phyloP scores from a whole-genome alignment of 805 yeast genomes.

The Lipomyces sp. region DNA sequence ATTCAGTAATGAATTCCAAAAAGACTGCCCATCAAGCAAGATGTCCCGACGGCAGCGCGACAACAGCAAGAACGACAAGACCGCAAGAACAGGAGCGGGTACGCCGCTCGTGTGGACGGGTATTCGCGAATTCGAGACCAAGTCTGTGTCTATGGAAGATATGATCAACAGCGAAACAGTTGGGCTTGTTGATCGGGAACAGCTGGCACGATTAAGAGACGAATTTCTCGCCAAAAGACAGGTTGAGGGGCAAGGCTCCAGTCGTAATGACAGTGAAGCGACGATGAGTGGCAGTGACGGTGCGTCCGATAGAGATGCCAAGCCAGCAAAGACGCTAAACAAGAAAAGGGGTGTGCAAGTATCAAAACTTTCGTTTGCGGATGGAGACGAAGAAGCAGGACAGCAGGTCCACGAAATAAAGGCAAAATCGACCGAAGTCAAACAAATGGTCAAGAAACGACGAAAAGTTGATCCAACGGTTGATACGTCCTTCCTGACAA shows the following conservation, averaged over 20 bases:
- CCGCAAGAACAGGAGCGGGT: neutral
- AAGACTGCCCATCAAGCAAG: neutral
- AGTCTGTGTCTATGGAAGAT: slow-evolving; percentile 20
- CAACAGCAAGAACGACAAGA: slow-evolving; percentile 18
- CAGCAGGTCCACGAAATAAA: slow-evolving; percentile 14
- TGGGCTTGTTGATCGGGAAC: slow-evolving; percentile 23
- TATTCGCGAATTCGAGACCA: slow-evolving; percentile 18
- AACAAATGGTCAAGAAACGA: slow-evolving; percentile 16
- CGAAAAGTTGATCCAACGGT: slow-evolving; percentile 36
- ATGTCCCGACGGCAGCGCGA: neutral
- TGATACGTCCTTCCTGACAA: slow-evolving; percentile 38
- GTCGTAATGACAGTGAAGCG: neutral
- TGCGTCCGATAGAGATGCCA: slow-evolving; percentile 1
- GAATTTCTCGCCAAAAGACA: slow-evolving; percentile 11
- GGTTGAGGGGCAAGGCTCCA: neutral
- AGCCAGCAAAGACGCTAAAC: slow-evolving; percentile 6
- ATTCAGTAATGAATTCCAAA: neutral
- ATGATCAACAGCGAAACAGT: slow-evolving; percentile 22
- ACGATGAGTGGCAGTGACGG: slow-evolving; percentile 1
- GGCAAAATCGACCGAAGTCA: slow-evolving; percentile 10
- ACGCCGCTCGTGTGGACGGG: slow-evolving; percentile 15
- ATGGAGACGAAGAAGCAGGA: slow-evolving; percentile 20
- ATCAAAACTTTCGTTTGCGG: slow-evolving; percentile 19
- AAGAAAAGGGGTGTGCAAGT: slow-evolving; percentile 21
- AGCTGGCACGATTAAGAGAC: slow-evolving; percentile 20